Evolutionary conservation across 2,329 filamentous ascomycete genomes (phyloP).

Genomic region (Capronia americana): DNA sequence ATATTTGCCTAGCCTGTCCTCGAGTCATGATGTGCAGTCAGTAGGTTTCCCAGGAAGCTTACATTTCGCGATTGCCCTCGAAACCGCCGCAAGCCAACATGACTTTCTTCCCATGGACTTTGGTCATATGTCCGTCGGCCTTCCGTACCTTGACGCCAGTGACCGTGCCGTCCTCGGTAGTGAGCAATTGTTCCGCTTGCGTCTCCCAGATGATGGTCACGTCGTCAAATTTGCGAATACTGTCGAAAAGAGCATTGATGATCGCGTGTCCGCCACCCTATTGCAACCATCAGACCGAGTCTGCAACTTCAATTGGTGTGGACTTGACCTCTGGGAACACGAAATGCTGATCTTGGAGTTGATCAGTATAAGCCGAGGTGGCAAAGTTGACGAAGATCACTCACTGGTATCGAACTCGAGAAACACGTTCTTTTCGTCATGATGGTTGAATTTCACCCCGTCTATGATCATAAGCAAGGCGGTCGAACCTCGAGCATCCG

Average conservation of each 20-base stretch:
- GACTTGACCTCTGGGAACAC: conserved; percentile 45
- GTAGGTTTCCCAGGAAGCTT: conserved; percentile 35
- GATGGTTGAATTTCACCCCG: conserved; percentile 45
- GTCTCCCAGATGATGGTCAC: conserved; percentile 50
- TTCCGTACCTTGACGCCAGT: conserved; percentile 49
- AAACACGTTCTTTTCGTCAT: conserved; percentile 50
- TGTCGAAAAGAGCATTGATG: conserved; percentile 48
- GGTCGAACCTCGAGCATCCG: not conserved
- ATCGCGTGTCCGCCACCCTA: conserved; percentile 49
- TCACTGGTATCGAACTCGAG: conserved; percentile 49
- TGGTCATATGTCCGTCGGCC: conserved; percentile 44
- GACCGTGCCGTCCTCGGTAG: conserved; percentile 45
- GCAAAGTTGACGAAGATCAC: not conserved
- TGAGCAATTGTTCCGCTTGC: conserved; percentile 47
- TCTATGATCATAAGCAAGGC: conserved; percentile 16
- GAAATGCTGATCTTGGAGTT: conserved; percentile 46
- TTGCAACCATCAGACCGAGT: not conserved
- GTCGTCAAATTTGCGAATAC: conserved; percentile 45
- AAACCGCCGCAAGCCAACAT: conserved; percentile 52
- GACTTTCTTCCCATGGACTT: conserved; percentile 41
- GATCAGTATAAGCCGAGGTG: conserved; percentile 4
- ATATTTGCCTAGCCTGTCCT: conserved; percentile 42
- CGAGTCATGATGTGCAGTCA: not conserved
- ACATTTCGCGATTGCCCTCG: conserved; percentile 52
- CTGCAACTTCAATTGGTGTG: not conserved